phyloP scores from a whole-genome alignment of 257 asterid genomes.

The Leonotis leonurus region DNA sequence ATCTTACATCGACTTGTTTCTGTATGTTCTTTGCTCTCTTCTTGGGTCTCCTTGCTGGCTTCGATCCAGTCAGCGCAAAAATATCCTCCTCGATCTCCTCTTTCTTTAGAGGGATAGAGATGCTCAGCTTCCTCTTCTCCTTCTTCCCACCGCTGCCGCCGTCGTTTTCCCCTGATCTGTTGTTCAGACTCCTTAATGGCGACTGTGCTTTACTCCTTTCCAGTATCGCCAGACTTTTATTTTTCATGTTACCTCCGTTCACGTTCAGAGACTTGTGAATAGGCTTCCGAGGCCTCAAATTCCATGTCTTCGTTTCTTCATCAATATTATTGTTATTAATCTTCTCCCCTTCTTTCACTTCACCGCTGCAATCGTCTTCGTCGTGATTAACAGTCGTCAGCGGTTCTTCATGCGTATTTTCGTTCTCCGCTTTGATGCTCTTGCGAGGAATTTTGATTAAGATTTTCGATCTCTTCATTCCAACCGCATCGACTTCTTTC shows the following conservation, averaged over 20 bases:
- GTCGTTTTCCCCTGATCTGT: conserved; percentile 27
- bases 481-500: conserved; percentile 23
- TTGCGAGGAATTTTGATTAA: conserved; percentile 35
- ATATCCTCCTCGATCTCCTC: conserved; percentile 74
- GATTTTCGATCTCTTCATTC: conserved; percentile 32
- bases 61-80: conserved; percentile 51
- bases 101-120: conserved; percentile 37
- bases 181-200: conserved; percentile 28
- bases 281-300: conserved; percentile 52
- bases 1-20: conserved; percentile 57
- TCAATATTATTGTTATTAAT: conserved; percentile 13
- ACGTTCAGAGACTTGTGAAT: conserved; percentile 26
- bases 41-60: conserved; percentile 68
- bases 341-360: conserved; percentile 26
- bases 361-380: conserved; percentile 19
- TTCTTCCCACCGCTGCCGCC: conserved; percentile 32
- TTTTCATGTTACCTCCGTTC: conserved; percentile 26
- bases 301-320: conserved; percentile 50
- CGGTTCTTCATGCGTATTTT: conserved; percentile 20
- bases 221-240: conserved; percentile 5
- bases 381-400: conserved; percentile 12
- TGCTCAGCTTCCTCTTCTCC: conserved; percentile 40
- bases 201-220: conserved; percentile 39
- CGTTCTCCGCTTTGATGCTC: conserved; percentile 29
- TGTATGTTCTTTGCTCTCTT: conserved; percentile 55